Evolutionary conservation across 345 rosid species (phyloP).

Genomic region (Trapa incisa): DNA sequence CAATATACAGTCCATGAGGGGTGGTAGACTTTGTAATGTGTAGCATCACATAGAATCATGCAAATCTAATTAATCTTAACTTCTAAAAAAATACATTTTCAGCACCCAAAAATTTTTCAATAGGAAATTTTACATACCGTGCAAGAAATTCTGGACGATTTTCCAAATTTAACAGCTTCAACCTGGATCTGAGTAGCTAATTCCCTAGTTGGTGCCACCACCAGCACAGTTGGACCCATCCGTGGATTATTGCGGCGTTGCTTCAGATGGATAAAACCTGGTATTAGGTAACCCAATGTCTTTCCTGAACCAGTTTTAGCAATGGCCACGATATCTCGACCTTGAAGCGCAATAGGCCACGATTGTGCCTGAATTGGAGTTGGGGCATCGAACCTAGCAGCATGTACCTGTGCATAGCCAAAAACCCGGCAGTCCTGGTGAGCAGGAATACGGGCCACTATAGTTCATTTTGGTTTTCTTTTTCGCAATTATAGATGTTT

Average conservation of each 20-base stretch:
- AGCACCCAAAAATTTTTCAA: background rate
- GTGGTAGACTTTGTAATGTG: background rate
- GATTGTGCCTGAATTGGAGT: constrained; percentile 99
- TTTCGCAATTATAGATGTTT: constrained; percentile 25
- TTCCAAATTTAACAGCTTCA: constrained; percentile 89
- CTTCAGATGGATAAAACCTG: constrained; percentile 79
- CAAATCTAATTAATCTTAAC: background rate
- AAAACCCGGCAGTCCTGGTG: constrained; percentile 41
- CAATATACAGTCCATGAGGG: background rate
- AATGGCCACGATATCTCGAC: constrained; percentile 88
- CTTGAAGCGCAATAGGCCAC: constrained; percentile 89
- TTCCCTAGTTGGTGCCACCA: constrained; percentile 94
- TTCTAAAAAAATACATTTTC: too few species aligned
- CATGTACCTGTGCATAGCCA: constrained; percentile 71
- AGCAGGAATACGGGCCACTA: constrained; percentile 44
- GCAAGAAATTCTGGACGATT: constrained; percentile 77
- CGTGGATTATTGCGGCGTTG: constrained; percentile 50
- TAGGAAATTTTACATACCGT: constrained; percentile 36
- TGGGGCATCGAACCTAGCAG: constrained; percentile 88
- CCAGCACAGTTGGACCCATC: constrained; percentile 86
- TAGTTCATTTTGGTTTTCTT: constrained; percentile 31
- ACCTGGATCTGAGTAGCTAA: constrained; percentile 92
- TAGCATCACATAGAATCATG: too few species aligned
- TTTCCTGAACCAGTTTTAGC: constrained; percentile 99
- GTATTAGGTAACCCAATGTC: constrained; percentile 87